Evolutionary conservation across 306 rosid species (phyloP).

Genomic region (Glycine latifolia): DNA sequence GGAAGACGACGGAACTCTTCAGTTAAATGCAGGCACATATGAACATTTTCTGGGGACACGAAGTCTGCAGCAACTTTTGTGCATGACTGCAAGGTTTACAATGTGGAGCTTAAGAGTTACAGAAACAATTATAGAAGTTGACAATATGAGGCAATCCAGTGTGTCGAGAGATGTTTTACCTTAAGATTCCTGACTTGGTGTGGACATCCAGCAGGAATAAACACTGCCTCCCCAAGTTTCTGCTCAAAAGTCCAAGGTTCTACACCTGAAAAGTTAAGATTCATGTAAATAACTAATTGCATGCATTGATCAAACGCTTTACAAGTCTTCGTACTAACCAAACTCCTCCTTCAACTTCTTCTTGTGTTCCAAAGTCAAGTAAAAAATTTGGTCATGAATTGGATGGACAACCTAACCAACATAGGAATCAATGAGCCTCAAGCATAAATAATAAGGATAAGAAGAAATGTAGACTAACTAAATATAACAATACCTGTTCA

Average conservation of each 20-base stretch:
- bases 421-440: conserved; percentile 1
- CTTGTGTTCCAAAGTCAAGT: conserved; percentile 73
- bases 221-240: conserved; percentile 76
- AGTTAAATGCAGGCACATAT: conserved; percentile 63
- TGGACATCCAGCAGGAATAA: conserved; percentile 88
- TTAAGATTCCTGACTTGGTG: conserved; percentile 85
- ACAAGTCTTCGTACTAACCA: conserved; percentile 53
- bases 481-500: conserved; percentile 52
- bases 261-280: conserved; percentile 53
- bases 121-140: not conserved
- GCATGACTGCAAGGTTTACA: conserved; percentile 59
- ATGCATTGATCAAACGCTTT: not conserved
- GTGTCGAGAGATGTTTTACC: conserved; percentile 52
- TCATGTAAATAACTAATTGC: not conserved
- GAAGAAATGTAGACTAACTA: not conserved
- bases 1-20: conserved; percentile 71
- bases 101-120: not conserved
- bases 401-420: conserved; percentile 68
- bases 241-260: conserved; percentile 83
- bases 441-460: conserved; percentile 11
- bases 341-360: conserved; percentile 70
- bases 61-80: conserved; percentile 81
- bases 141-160: not conserved
- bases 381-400: conserved; percentile 78
- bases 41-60: conserved; percentile 73